Base-by-base conservation (phyloP, 2,329 filamentous ascomycete genomes). In the Alternaria sp. region DNA sequence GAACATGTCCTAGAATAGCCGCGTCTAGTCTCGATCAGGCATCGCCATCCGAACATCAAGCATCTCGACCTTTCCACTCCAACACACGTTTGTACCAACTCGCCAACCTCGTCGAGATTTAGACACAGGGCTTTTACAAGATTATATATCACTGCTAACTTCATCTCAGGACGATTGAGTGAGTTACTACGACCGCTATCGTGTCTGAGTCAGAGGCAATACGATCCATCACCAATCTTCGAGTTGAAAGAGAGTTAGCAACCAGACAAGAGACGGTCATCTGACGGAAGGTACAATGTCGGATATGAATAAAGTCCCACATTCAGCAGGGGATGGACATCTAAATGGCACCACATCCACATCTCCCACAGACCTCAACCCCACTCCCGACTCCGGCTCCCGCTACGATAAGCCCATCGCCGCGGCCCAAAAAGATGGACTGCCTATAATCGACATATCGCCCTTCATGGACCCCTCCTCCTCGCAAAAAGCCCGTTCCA, bases 381-480 rank as follows among this genome's bases (percentile, higher is more conserved):
- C 79, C 23, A 78, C 67, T 4, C 52, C 67, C 10, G 54, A 55
- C 10, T 43, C 51, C 6, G 59, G 55, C 19, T 26, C 49, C 5
- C 59, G 68, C 52, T 64, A 70, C 50, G 46, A 59, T 28, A 59
- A 63, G 15, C 67, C 70, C 28, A 68, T 68, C 13, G 57, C 61
- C 4, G 32, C 67, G 5, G 63, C 71, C 6, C 65, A 68, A 15
- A n/a, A 67, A 28, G 43, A 61, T 28, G 68, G 73, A 9, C 73
- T 83, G 6, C 81, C 81, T 4, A 79, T 77, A 9, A 81, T 83
- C 64, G 78, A 83, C 65, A 78, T 83, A 32, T 79, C 80, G 1
- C 62, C 80, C 5, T 83, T 79, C 63, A 67, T 82, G 12, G 53
- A 70, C 25, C 57, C 76, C 0, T 4, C 28, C 4, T 68, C 72